A percentile compares a stretch with the other conserved stretches of the same genome.
These are phyloP conservation scores for Boletus insuetus DNA, from an alignment of 768 basidiomycete genomes.

Conservation along the genomic window DNA sequence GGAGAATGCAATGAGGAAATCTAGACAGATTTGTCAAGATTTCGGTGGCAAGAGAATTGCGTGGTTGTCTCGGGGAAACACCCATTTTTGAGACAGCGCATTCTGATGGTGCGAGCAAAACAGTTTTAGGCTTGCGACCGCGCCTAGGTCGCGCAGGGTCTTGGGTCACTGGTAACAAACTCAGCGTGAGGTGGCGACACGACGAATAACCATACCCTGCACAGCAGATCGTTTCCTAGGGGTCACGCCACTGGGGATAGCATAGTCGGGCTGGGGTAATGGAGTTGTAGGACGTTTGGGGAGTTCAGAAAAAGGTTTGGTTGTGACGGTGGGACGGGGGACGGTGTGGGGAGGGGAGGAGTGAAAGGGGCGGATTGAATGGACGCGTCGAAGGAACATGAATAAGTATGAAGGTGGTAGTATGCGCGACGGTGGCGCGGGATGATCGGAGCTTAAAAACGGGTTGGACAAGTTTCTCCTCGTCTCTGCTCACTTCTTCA, in stretches of 20 bases:
- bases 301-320: conserved; percentile 57
- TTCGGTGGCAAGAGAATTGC: conserved; percentile 59
- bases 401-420: conserved; percentile 10
- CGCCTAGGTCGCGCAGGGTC: conserved; percentile 10
- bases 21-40: conserved; percentile 67
- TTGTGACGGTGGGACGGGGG: conserved; percentile 31
- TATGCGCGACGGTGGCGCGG: conserved; percentile 35
- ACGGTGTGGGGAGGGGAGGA: not conserved
- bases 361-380: conserved; percentile 7
- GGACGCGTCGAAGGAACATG: conserved; percentile 12
- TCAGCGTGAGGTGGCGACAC: not conserved
- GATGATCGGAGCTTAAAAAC: conserved; percentile 33
- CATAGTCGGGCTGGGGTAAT: not conserved
- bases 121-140: conserved; percentile 16
- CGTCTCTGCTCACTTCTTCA: conserved; percentile 30
- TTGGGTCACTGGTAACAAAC: not conserved
- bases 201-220: conserved; percentile 6
- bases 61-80: conserved; percentile 26
- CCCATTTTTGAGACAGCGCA: not conserved
- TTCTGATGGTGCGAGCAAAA: not conserved
- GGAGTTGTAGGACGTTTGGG: conserved; percentile 39
- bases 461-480: conserved; percentile 31
- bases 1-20: conserved; percentile 85
- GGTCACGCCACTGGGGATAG: not conserved
- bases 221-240: not conserved